These are phyloP conservation scores for Leccinum boreale DNA, from an alignment of 768 basidiomycete species.

Conservation along the genomic window DNA sequence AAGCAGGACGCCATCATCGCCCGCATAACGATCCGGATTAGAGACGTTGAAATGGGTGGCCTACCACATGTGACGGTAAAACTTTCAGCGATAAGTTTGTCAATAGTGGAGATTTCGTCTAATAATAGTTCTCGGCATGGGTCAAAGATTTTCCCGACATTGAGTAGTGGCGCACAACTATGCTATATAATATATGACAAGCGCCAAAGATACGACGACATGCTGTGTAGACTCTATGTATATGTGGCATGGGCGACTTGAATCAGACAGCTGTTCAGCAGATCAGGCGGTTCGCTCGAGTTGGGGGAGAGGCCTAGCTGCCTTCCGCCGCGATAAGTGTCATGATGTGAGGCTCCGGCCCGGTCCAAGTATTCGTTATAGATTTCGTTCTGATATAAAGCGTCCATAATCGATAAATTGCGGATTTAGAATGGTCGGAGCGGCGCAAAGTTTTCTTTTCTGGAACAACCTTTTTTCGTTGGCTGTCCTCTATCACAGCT, in stretches of 20 bases:
- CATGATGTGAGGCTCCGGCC: not conserved
- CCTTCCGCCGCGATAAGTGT: not conserved
- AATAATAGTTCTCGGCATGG: too few relatives aligned
- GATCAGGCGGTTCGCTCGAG: not conserved
- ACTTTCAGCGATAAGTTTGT: not conserved
- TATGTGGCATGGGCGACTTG: not conserved
- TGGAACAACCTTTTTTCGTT: not conserved
- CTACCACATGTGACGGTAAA: not conserved
- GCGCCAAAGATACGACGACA: too few relatives aligned
- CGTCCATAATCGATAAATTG: not conserved
- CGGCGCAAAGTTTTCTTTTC: not conserved
- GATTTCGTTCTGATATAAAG: not conserved
- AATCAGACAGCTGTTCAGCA: not conserved
- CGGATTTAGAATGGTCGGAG: not conserved
- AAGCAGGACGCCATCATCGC: not conserved
- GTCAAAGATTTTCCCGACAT: too few relatives aligned
- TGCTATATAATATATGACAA: too few relatives aligned
- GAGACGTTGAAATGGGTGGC: not conserved
- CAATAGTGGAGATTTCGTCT: too few relatives aligned
- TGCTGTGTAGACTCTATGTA: too few relatives aligned
- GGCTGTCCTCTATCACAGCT: not conserved
- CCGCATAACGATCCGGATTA: too few relatives aligned
- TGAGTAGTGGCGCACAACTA: too few relatives aligned
- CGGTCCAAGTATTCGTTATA: not conserved
- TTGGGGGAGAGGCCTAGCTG: not conserved